Base-by-base conservation (phyloP, 768 basidiomycete genomes). In the Termitomyces sp. region DNA sequence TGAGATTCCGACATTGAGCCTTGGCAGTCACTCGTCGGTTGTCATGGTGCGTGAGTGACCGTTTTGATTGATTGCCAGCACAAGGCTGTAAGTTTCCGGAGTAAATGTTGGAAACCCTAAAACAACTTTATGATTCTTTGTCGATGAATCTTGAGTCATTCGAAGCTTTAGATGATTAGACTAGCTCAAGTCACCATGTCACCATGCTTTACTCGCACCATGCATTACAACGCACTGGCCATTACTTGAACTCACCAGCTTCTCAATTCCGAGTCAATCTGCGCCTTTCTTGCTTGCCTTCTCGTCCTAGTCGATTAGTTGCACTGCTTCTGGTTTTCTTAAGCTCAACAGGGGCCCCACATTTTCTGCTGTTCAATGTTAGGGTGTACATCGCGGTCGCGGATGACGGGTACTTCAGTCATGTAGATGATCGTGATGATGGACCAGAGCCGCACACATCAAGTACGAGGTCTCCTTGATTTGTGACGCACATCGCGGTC, bases 381-480 rank as follows among this genome's bases (percentile, higher is more conserved):
- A 19, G 2, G 19, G 38, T 19, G 21, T 22, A 7, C 30, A 34
- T 34, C 19, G 21, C 14, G 32, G 19, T 47, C 34, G 14, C 21
- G 11, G 32, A 47, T 15, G 15, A 11, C 12, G 32, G 32, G 28
- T 14, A 32, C 7, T 32, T 32, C 8, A 14, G 2, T 12, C 32
- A 19, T 34, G 28, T 32, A 12, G 26, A 46, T n/a, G 30, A 32
- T 32, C 30, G 19, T 30, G 40, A 17, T 45, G 30, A 45, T 28
- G 21, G 48, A 15, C 12, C 34, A 11, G 5, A 50, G 26, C 24
- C 12, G 14, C 28, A 10, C 37, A 41, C 44, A 46, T 42, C 15
- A 17, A 34, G 34, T 34, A 43, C 17, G 15, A 28, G 24, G 38
- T 55, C 40, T 53, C 37, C 38, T 53, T 45, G 51, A 55, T 56